phyloP scores from a whole-genome alignment of 2,329 filamentous ascomycete species.

The Talaromyces sp. region DNA sequence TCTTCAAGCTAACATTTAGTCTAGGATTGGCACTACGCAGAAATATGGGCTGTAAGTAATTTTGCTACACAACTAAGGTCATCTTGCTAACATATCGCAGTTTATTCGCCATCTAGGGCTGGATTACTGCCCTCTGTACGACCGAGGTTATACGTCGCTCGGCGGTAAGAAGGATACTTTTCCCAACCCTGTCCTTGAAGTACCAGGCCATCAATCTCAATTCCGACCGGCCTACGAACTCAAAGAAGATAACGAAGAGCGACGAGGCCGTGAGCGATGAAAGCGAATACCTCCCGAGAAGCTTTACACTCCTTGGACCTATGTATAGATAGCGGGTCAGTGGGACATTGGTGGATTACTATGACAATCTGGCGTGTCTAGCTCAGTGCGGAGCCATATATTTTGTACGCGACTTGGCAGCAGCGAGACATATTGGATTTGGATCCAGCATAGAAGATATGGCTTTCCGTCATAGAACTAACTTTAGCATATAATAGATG shows the following conservation, averaged over 20 bases:
- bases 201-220: background rate
- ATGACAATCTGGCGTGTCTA: background rate
- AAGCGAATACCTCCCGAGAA: background rate
- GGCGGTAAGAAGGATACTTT: constrained; percentile 86
- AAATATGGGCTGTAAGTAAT: constrained; percentile 71
- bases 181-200: constrained; percentile 65
- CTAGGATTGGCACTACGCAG: constrained; percentile 85
- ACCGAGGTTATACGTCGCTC: constrained; percentile 86
- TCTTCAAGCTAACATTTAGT: background rate
- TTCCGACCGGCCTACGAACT: constrained; percentile 23
- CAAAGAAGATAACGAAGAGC: constrained; percentile 22
- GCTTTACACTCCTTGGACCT: background rate
- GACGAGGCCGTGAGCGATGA: constrained; percentile 19
- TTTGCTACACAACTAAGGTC: background rate
- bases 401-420: background rate
- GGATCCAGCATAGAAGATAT: background rate
- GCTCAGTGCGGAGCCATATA: background rate
- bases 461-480: background rate
- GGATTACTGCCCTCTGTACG: constrained; percentile 83
- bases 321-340: background rate
- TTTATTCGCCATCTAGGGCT: constrained; percentile 72
- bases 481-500: background rate
- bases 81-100: constrained; percentile 8
- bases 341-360: background rate
- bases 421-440: background rate